A percentile compares a stretch with the other conserved stretches of the same genome.
Conservation (phyloP, 805 yeast genomes). For the Debaryomyces castellii region DNA sequence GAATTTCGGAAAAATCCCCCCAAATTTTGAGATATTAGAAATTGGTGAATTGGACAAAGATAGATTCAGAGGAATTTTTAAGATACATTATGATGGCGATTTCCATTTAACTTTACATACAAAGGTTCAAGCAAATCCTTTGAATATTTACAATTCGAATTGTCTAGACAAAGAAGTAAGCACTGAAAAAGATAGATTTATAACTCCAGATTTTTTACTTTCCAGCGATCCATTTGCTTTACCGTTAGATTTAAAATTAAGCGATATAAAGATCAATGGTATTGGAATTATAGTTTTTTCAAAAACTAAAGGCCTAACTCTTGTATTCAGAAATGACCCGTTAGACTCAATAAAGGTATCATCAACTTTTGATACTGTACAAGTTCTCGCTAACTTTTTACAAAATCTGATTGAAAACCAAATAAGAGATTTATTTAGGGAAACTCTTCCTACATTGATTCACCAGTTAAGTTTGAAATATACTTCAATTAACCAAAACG, state of each 20-base stretch:
- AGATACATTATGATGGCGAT: constrained; percentile 72
- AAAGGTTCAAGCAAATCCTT: constrained; percentile 80
- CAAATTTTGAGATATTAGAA: constrained; percentile 74
- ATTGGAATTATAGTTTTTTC: constrained; percentile 84
- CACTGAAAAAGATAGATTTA: constrained; percentile 40
- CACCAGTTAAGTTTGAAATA: constrained; percentile 72
- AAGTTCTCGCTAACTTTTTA: constrained; percentile 77
- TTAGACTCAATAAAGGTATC: constrained; percentile 77
- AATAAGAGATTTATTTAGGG: constrained; percentile 77
- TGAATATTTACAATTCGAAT: constrained; percentile 61
- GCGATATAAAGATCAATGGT: constrained; percentile 71
- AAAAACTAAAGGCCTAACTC: constrained; percentile 77
- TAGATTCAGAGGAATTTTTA: constrained; percentile 79
- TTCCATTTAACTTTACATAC: constrained; percentile 74
- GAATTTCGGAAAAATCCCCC: constrained; percentile 72
- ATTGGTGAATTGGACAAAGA: constrained; percentile 79
- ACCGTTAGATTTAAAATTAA: constrained; percentile 73
- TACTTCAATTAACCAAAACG: constrained; percentile 11
- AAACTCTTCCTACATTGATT: constrained; percentile 76
- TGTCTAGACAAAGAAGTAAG: constrained; percentile 33
- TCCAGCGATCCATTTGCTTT: constrained; percentile 70
- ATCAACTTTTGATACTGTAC: constrained; percentile 83
- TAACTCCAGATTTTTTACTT: constrained; percentile 64
- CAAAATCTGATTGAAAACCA: constrained; percentile 82
- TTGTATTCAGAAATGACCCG: constrained; percentile 88